Evolutionary conservation across 176 grass and related monocot species (phyloP), one percentile per base, ranked within the genome.

Genomic region (Alopecurus myosuroides): DNA sequence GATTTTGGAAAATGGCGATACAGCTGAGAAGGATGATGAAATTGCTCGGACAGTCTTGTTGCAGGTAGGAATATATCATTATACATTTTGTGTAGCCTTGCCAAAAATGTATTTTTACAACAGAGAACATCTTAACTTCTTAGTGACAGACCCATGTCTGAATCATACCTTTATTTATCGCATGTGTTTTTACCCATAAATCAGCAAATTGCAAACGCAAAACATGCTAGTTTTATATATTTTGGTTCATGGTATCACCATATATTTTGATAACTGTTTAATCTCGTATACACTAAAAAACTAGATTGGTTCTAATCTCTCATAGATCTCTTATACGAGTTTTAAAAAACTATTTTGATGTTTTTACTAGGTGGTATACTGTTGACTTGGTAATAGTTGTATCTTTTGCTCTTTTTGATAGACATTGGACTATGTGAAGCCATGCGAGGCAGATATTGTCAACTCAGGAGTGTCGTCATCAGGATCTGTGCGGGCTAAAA

Each of bases 381-480:
- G 6, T 56, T 70, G 9, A 51, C 71, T 81, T 70, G 9, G 28
- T 85, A 26, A 51, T 56, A 53, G 41, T 81, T 46, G 46, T 74
- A 52, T 75, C 22, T 62, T 89, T 28, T 70, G 58, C 80, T 81
- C 58, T 20, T 30, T 87, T 77, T 39, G 22, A 35, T 81, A 95
- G 91, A 92, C 84, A 0, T 46, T 98, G 82, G 90, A 93, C 62
- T 95, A 89, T 53, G 89, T 98, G 69, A 95, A 98, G 83, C 94
- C 94, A 81, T 94, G 96, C 1, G 93, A 98, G 80, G 68, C 91
- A 48, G 96, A 98, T 88, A 85, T 90, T 53, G 93, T 92, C 73
- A 86, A 91, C 78, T 92, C 93, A 91, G 86, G 91, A 31, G 82
- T 93, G 74, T n/a, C n/a, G n/a, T n/a, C n/a, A n/a, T n/a, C 85